Conservation (phyloP, 192 early-diverging fungal genomes). For the Rhizoclosmatium globosum region DNA sequence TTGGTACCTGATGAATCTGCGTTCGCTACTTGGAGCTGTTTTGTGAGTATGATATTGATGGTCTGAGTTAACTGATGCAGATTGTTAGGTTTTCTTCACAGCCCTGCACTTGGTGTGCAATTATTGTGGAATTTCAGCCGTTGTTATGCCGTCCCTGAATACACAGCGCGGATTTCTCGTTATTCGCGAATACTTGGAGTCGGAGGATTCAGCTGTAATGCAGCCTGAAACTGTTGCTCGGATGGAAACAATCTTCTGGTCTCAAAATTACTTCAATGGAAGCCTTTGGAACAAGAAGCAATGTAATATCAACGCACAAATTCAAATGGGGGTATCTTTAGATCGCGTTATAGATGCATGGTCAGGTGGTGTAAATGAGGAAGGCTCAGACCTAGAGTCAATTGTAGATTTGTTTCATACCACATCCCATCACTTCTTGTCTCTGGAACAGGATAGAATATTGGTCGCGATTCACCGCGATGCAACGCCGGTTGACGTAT, state of each 20-base stretch:
- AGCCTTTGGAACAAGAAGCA: not conserved
- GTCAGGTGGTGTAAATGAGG: not conserved
- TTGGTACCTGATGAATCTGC: slow-evolving; percentile 2
- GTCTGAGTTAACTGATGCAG: not conserved
- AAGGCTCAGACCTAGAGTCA: not conserved
- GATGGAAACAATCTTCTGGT: slow-evolving; percentile 35
- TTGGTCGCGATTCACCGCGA: slow-evolving; percentile 8
- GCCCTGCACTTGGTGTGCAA: slow-evolving; percentile 48
- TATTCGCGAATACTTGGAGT: slow-evolving; percentile 18
- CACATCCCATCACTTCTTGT: not conserved
- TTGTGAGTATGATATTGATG: slow-evolving; percentile 4
- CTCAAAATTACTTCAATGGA: slow-evolving; percentile 5
- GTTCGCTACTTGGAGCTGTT: slow-evolving; percentile 10
- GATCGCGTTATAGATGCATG: slow-evolving; percentile 23
- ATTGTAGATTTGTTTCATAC: not conserved
- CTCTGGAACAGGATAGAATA: not conserved
- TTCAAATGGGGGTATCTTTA: slow-evolving; percentile 23
- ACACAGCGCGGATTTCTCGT: slow-evolving; percentile 46
- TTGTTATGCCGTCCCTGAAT: slow-evolving; percentile 50
- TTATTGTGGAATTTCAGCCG: slow-evolving; percentile 40
- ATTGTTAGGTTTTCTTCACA: slow-evolving; percentile 41
- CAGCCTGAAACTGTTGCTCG: slow-evolving; percentile 9
- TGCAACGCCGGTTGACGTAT: not conserved
- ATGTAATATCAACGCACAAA: not conserved
- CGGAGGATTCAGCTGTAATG: not conserved